Evolutionary conservation across 441 rosid species (phyloP).

Genomic region (Populus hybrid): DNA sequence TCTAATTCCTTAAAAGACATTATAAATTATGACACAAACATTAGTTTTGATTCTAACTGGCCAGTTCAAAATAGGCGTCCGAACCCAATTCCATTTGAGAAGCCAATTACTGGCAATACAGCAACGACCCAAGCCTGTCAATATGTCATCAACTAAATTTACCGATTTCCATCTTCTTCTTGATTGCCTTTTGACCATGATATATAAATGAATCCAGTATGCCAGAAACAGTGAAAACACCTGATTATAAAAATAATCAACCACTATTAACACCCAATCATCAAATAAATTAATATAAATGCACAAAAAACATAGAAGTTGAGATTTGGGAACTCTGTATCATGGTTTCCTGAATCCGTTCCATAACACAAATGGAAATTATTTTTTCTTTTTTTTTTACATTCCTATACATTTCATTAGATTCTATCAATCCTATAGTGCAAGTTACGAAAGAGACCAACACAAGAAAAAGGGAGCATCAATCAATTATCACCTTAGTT

Average conservation of each 20-base stretch:
- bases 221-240: constrained; percentile 92
- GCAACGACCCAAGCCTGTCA: constrained; percentile 8
- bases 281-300: neutral
- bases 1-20: neutral
- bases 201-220: constrained; percentile 86
- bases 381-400: no score
- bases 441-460: no score
- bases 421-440: no score
- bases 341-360: no score
- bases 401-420: no score
- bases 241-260: constrained; percentile 31
- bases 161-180: constrained; percentile 95
- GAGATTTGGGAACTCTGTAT: no score
- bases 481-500: no score
- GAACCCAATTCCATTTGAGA: constrained; percentile 10
- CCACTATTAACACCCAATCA: constrained; percentile 3
- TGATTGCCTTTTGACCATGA: constrained; percentile 91
- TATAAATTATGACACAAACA: neutral
- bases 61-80: constrained; percentile 10
- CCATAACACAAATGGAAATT: no score
- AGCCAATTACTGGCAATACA: constrained; percentile 5
- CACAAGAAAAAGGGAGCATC: neutral
- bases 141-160: constrained; percentile 60
- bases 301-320: neutral
- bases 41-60: constrained; percentile 8